These are phyloP conservation scores for Gossypium ekmanianum DNA, from an alignment of 345 rosid genomes.

Conservation along the genomic window DNA sequence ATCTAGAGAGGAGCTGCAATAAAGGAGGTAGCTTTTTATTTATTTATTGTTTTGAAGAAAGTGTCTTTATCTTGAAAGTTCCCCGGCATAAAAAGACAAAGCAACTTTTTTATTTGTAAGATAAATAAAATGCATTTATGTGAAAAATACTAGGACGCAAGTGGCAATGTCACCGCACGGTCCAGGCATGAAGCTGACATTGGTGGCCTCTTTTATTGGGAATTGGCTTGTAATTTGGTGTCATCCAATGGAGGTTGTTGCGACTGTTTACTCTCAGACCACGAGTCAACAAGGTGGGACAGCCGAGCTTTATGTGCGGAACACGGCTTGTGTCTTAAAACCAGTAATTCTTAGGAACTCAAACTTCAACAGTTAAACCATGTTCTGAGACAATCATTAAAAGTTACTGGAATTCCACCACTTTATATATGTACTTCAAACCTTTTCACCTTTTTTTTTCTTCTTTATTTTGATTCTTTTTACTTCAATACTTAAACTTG, in stretches of 20 bases:
- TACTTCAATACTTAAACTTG: no score
- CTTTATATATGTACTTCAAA: no score
- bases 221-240: not conserved
- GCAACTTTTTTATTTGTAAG: not conserved
- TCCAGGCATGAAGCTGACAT: not conserved
- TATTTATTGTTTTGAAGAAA: not conserved
- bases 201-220: not conserved
- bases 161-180: constrained; percentile 7
- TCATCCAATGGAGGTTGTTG: not conserved
- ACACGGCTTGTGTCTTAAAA: not conserved
- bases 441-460: no score
- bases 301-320: not conserved
- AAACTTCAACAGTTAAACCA: not conserved
- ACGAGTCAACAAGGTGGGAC: constrained; percentile 1
- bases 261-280: not conserved
- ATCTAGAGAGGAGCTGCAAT: not conserved
- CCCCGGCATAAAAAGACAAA: constrained; percentile 9
- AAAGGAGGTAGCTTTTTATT: not conserved
- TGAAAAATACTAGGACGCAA: not conserved
- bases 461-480: no score
- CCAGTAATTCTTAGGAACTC: no score
- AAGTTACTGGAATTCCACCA: not conserved
- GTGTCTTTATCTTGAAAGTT: constrained; percentile 6
- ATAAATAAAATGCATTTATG: not conserved
- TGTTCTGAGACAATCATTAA: not conserved